Conservation (phyloP, 306 rosid species). For the Cicer cuneatum region DNA sequence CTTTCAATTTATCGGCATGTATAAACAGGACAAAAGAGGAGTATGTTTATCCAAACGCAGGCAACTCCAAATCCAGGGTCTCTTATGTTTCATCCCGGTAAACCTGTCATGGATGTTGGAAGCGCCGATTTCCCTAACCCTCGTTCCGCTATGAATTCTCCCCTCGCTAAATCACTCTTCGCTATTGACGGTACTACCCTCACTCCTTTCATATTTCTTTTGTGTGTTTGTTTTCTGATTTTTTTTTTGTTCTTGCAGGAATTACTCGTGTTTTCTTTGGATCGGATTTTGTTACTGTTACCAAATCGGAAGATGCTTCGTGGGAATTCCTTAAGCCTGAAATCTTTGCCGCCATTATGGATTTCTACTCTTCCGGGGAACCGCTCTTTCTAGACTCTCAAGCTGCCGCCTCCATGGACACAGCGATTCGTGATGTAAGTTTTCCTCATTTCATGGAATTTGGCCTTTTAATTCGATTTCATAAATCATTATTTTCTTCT, state of each 20-base stretch:
- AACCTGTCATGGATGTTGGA: conserved; percentile 82
- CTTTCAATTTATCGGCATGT: neutral
- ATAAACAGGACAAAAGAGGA: conserved; percentile 43
- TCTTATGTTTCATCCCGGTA: conserved; percentile 50
- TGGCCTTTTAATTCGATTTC: neutral
- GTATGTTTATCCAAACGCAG: conserved; percentile 50
- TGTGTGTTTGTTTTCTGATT: neutral
- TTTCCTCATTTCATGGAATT: neutral
- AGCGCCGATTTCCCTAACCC: conserved; percentile 93
- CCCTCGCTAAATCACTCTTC: conserved; percentile 79
- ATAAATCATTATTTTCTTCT: neutral
- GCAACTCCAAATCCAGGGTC: conserved; percentile 49
- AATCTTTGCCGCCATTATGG: conserved; percentile 92
- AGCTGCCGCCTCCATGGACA: conserved; percentile 84
- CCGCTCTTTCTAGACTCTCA: conserved; percentile 83
- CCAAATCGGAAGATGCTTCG: conserved; percentile 77
- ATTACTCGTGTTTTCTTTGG: conserved; percentile 83
- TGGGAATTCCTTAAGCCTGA: conserved; percentile 95
- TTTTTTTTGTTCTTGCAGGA: neutral
- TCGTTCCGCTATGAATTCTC: conserved; percentile 84
- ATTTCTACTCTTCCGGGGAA: conserved; percentile 88
- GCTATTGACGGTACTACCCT: conserved; percentile 64
- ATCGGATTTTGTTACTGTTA: conserved; percentile 92
- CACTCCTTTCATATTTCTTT: neutral
- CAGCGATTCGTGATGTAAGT: conserved; percentile 77